Evolutionary conservation across 192 early-diverging fungal genomes (phyloP), one percentile per base, ranked within the genome.

Genomic region (Backusella luteola): DNA sequence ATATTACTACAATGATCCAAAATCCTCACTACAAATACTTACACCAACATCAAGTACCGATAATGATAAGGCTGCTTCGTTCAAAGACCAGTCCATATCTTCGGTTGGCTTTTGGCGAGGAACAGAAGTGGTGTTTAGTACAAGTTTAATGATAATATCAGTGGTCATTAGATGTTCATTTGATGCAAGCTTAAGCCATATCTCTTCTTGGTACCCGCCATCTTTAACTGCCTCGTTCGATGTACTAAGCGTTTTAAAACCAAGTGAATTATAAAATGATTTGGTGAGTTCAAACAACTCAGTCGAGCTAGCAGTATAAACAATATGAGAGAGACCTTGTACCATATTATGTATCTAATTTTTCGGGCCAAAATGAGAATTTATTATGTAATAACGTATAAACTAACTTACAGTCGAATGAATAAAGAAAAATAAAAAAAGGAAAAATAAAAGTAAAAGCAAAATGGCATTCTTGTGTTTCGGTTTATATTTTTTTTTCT

Each of bases 291-390:
- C 46, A 41, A 74, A 77, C 14, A 44, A 8, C 15, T 69, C 73
- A 17, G 23, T 8, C 6, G 70, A 34, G 21, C 76, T 36, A 26
- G 80, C 80, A 44, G 35, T 74, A 36, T 74, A 71, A 11, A 71
- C 46, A 35, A 81, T 53, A 29, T 81, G 73, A 15, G 80, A 81
- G 12, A 81, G 73, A 4, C 80, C 80, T 34, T 77, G 38, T 26
- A 66, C 66, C 77, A 79, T 79, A 8, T 3, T 72, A 6, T 4
- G 0, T 21, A 26, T 49, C 23, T 41, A 71, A 19, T 23, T 17
- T 36, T 36, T 34, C 19, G 29, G 6, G 0, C 14, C 8, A 68
- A 29, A 26, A 4, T 63, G 21, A 26, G 26, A 63, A 63, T 63
- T 63, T 63, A 63, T 26, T 68, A 68, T 34, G 6, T 68, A 21